phyloP scores from a whole-genome alignment of 768 basidiomycete genomes.

The Coprinopsis cinerea region DNA sequence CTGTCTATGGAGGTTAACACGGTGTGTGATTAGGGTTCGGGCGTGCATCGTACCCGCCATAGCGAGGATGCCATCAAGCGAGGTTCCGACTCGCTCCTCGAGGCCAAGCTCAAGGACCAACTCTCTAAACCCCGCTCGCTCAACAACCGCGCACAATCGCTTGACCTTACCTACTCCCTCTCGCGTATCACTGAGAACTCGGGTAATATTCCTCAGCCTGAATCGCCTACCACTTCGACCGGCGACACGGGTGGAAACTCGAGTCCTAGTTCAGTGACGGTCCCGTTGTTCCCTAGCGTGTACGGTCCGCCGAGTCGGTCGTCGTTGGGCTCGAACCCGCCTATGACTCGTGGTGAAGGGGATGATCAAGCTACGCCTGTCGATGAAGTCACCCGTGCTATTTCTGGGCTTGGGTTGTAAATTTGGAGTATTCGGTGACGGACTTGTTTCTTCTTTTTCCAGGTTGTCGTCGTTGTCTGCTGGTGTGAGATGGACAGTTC shows the following conservation, averaged over 20 bases:
- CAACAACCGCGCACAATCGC: constrained; percentile 82
- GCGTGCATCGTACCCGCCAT: constrained; percentile 63
- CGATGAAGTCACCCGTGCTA: constrained; percentile 72
- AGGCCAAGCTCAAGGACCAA: constrained; percentile 79
- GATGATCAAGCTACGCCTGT: constrained; percentile 2
- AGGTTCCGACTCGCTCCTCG: constrained; percentile 78
- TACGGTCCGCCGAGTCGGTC: constrained; percentile 51
- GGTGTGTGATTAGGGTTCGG: constrained; percentile 53
- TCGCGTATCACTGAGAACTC: constrained; percentile 71
- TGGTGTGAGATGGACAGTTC: neutral
- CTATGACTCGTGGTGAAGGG: constrained; percentile 2
- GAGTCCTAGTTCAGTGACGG: constrained; percentile 72
- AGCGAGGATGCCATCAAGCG: constrained; percentile 75
- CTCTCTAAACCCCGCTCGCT: constrained; percentile 72
- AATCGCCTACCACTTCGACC: constrained; percentile 75
- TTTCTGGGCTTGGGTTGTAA: constrained; percentile 69
- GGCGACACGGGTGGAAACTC: constrained; percentile 72
- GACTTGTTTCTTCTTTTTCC: constrained; percentile 2
- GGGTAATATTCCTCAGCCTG: constrained; percentile 58
- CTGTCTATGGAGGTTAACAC: constrained; percentile 12
- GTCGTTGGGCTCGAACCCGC: constrained; percentile 7
- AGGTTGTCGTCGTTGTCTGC: neutral
- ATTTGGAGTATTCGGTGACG: neutral
- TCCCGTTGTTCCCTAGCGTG: constrained; percentile 81
- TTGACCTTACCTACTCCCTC: constrained; percentile 81